Base-by-base conservation (phyloP, 768 basidiomycete genomes). In the Kwoniella dendrophila region DNA sequence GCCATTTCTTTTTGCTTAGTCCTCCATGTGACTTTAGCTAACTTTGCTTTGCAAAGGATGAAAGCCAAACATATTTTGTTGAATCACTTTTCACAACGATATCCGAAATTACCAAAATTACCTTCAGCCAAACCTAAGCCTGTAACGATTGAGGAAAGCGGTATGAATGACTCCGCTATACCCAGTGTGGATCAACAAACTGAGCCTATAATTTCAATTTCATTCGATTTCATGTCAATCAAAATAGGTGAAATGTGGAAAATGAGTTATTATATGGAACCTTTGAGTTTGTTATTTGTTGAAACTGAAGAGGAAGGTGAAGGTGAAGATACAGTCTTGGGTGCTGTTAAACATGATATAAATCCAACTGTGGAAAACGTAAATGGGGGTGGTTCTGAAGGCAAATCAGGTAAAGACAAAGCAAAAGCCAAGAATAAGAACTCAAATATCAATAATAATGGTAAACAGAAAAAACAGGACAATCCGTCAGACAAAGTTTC, bases 31-130 rank as follows among this genome's bases (percentile, higher is more conserved):
- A n/a, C n/a, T n/a, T 11, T 34, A 43, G 18, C 38, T 55, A 12
- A 61, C 38, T 22, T 22, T 14, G 43, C 32, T 45, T 27, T 32
- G 38, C 59, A 24, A 20, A 94, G 92, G 63, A 95, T 95, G 93
- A 82, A 84, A 10, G 92, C 92, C 0, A 81, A 86, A 55, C 87
- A 91, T 65, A 83, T 91, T 41, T 84, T 97, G n/a, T 84, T 98
- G 22, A 98, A 92, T 0, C 94, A 97, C 77, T 97, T 97, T 80
- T 96, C 93, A 10, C 90, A 90, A 40, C 87, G 93, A 29, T 94
- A 95, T 78, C 92, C 94, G 18, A 92, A 90, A 69, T 82, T 94
- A 74, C 91, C 91, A 2, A 85, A 85, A 26, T 80, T 83, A 3
- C 78, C 78, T n/a, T 45, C 64, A 32, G 27, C 66, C 5, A 32